Conservation (phyloP, 1,284 basidiomycete genomes). For the Pseudozyma tsukubaensis region DNA sequence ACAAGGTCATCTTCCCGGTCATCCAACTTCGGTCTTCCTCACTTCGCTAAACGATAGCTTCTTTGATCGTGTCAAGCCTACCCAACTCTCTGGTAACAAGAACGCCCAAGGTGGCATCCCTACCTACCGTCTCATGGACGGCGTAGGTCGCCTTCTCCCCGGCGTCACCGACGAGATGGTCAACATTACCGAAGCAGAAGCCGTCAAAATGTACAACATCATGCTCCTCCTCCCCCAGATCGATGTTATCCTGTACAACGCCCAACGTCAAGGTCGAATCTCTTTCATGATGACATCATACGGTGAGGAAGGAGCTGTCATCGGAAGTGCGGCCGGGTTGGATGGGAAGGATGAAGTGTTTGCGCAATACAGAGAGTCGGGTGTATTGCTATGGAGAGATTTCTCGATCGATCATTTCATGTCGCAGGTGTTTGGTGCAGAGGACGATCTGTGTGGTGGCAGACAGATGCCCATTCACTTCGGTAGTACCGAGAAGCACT, state of each 20-base stretch:
- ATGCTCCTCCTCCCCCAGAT: conserved; percentile 78
- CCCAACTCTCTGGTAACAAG: conserved; percentile 39
- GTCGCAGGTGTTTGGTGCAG: conserved; percentile 61
- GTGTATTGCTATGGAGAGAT: conserved; percentile 87
- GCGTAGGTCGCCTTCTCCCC: conserved; percentile 49
- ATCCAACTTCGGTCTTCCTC: conserved; percentile 57
- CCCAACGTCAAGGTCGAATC: conserved; percentile 92
- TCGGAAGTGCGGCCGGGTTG: conserved; percentile 88
- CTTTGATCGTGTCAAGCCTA: conserved; percentile 53
- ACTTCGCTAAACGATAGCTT: conserved; percentile 57
- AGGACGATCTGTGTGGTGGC: conserved; percentile 54
- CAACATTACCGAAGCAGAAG: conserved; percentile 50
- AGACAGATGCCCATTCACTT: conserved; percentile 75
- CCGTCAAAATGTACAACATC: conserved; percentile 56
- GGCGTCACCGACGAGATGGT: conserved; percentile 56
- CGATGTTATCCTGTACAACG: conserved; percentile 88
- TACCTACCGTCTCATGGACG: conserved; percentile 60
- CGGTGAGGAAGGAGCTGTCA: conserved; percentile 90
- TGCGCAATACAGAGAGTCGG: conserved; percentile 76
- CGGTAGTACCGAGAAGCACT: conserved; percentile 83
- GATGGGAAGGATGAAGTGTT: conserved; percentile 80
- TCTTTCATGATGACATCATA: conserved; percentile 84
- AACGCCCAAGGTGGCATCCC: conserved; percentile 58
- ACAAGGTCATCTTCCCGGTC: conserved; percentile 56
- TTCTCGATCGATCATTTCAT: conserved; percentile 71